phyloP scores from a whole-genome alignment of 306 rosid species.

The Cicer arietinum region DNA sequence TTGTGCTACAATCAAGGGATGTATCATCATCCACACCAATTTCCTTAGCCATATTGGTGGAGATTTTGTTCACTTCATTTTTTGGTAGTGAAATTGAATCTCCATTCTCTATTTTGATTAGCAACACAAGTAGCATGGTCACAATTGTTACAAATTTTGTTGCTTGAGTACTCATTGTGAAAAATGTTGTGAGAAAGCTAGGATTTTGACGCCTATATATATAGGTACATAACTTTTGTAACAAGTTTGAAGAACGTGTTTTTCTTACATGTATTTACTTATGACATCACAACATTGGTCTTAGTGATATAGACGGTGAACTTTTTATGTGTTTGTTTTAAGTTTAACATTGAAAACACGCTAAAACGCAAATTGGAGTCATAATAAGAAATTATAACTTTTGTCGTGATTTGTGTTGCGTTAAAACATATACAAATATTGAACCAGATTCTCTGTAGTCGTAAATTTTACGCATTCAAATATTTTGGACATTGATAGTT shows the following conservation, averaged over 20 bases:
- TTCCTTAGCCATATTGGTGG: background rate
- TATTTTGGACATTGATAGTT: too few species aligned
- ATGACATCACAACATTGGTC: background rate
- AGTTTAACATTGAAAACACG: background rate
- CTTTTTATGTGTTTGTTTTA: background rate
- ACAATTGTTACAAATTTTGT: constrained; percentile 32
- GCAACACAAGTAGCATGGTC: constrained; percentile 22
- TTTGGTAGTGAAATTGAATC: background rate
- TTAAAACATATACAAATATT: background rate
- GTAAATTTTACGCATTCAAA: too few species aligned
- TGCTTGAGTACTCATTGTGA: constrained; percentile 28
- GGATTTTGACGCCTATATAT: constrained; percentile 5
- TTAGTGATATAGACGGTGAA: constrained; percentile 29
- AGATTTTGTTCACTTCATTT: constrained; percentile 2
- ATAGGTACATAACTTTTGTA: background rate
- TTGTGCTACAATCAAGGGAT: constrained; percentile 38
- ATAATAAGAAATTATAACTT: background rate
- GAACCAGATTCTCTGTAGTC: background rate
- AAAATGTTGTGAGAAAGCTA: background rate
- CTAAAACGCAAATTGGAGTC: background rate
- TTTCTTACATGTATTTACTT: constrained; percentile 45
- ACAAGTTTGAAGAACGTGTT: constrained; percentile 38
- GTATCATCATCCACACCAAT: background rate
- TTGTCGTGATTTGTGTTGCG: background rate
- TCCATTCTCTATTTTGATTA: constrained; percentile 27